These are phyloP conservation scores for Erucastrum elatum DNA, from an alignment of 345 rosid species.

Conservation along the genomic window DNA sequence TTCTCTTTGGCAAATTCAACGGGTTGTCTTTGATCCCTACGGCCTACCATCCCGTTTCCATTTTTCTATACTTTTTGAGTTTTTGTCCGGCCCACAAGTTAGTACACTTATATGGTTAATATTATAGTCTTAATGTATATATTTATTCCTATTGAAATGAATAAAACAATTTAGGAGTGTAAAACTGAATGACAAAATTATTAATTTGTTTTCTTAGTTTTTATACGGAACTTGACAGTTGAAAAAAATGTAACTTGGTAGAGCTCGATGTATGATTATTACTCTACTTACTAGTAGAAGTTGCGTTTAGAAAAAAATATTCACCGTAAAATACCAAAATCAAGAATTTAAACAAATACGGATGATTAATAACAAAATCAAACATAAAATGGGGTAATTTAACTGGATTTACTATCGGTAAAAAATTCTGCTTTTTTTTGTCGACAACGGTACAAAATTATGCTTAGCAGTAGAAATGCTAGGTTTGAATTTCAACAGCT, in stretches of 20 bases:
- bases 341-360: not conserved
- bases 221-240: no score
- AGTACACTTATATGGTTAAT: no score
- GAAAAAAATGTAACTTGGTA: no score
- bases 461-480: not conserved
- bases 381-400: not conserved
- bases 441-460: not conserved
- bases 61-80: not conserved
- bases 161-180: no score
- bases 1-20: slow-evolving; percentile 6
- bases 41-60: slow-evolving; percentile 12
- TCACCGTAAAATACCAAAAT: not conserved
- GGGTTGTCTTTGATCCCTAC: slow-evolving; percentile 24
- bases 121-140: no score
- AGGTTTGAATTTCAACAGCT: not conserved
- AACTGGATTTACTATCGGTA: not conserved
- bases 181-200: no score
- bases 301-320: not conserved
- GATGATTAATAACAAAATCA: not conserved
- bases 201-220: no score
- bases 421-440: no score
- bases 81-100: slow-evolving; percentile 11
- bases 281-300: not conserved
- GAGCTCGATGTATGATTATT: no score
- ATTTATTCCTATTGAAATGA: no score